Conservation (phyloP, 305 asterid species). For the Solanum hybrid region DNA sequence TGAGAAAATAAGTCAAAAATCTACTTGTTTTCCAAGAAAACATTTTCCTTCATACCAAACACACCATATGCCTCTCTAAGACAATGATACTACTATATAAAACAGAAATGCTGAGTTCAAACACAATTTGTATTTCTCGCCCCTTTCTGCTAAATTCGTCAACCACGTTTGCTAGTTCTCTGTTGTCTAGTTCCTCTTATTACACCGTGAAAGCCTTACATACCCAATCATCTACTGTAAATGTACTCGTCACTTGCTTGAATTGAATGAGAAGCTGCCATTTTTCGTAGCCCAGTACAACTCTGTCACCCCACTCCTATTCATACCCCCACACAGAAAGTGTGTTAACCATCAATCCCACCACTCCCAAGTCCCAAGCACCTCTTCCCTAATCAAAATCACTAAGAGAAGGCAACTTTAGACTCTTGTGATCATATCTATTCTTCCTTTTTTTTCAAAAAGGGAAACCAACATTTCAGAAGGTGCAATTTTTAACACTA, state of each 20-base stretch:
- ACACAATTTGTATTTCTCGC: neutral
- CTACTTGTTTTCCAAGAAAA: too few species aligned
- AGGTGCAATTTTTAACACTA: neutral
- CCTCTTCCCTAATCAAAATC: neutral
- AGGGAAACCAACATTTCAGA: neutral
- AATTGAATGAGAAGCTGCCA: neutral
- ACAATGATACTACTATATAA: neutral
- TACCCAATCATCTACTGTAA: neutral
- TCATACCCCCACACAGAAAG: neutral
- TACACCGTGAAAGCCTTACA: neutral
- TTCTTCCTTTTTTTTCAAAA: neutral
- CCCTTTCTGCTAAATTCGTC: neutral
- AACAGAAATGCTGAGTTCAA: neutral
- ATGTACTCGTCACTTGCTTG: neutral
- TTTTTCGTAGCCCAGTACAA: neutral
- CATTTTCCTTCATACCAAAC: too few species aligned
- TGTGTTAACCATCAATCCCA: neutral
- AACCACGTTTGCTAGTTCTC: neutral
- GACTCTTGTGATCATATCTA: neutral
- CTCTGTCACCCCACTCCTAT: neutral
- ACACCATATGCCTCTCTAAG: neutral
- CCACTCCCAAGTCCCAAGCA: neutral
- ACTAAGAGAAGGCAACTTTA: neutral
- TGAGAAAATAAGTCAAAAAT: too few species aligned
- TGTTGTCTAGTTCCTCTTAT: neutral